These are phyloP conservation scores for Osmanthus fragrans DNA, from an alignment of 257 asterid species.

Conservation along the genomic window DNA sequence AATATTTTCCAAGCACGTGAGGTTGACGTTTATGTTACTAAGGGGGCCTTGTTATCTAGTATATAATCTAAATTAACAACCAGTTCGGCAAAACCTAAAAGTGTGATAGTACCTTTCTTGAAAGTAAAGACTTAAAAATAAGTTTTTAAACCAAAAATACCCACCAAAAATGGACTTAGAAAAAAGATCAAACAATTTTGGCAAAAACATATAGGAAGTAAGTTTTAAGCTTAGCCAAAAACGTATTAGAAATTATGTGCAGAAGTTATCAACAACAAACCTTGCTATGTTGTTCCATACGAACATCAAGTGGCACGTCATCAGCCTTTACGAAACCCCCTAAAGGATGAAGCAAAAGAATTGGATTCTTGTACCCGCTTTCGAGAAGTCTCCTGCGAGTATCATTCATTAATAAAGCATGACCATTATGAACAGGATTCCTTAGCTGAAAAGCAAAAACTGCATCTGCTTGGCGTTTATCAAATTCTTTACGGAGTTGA, in stretches of 20 bases:
- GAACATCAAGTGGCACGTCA: slow-evolving; percentile 82
- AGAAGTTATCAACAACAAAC: slow-evolving; percentile 28
- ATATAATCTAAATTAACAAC: not conserved
- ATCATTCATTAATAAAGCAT: slow-evolving; percentile 83
- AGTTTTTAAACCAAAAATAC: not conserved
- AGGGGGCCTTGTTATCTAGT: not conserved
- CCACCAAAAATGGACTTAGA: not conserved
- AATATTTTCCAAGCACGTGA: not conserved
- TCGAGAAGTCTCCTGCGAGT: slow-evolving; percentile 74
- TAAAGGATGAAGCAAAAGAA: slow-evolving; percentile 86
- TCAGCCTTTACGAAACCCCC: slow-evolving; percentile 88
- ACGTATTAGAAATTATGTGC: not conserved
- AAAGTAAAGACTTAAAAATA: not conserved
- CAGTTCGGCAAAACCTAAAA: not conserved
- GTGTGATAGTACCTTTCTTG: not conserved
- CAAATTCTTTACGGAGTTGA: slow-evolving; percentile 71
- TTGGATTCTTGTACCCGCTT: slow-evolving; percentile 79
- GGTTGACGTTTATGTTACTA: not conserved
- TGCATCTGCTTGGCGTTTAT: slow-evolving; percentile 72
- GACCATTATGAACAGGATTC: slow-evolving; percentile 87
- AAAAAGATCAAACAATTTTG: not conserved
- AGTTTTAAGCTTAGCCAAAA: not conserved
- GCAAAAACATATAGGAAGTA: not conserved
- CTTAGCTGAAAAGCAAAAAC: slow-evolving; percentile 91
- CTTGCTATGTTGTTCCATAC: slow-evolving; percentile 94